Evolutionary conservation across 208 protist species (phyloP).

Genomic region (Wallacemonas sp.): DNA sequence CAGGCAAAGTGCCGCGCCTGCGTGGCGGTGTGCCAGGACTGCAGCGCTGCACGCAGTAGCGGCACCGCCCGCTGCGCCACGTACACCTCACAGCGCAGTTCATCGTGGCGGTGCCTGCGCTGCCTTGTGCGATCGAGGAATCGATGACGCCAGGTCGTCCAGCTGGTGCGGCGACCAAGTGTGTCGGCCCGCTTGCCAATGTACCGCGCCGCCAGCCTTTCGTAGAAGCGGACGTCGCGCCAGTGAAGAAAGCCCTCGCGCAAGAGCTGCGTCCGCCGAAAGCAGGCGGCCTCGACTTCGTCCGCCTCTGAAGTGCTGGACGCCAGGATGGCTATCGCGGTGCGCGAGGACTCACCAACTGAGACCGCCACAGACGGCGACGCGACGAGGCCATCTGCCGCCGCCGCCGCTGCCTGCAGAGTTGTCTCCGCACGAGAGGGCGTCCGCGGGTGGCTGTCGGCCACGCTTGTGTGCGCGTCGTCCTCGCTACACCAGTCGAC

Average conservation of each 20-base stretch:
- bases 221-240: conserved; percentile 38
- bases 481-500: too few relatives aligned
- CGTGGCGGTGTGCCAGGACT: conserved; percentile 19
- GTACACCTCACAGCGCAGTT: conserved; percentile 29
- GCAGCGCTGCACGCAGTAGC: not conserved
- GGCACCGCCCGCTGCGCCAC: conserved; percentile 6
- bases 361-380: too few relatives aligned
- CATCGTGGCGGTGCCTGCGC: conserved; percentile 20
- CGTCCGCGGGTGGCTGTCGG: too few relatives aligned
- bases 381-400: not conserved
- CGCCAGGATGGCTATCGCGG: not conserved
- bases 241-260: conserved; percentile 31
- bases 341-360: too few relatives aligned
- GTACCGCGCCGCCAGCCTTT: conserved; percentile 28
- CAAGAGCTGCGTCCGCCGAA: not conserved
- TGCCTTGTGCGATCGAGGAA: not conserved
- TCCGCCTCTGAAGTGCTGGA: not conserved
- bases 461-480: too few relatives aligned
- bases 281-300: conserved; percentile 5
- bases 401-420: too few relatives aligned
- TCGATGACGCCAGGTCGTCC: conserved; percentile 27
- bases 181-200: conserved; percentile 6
- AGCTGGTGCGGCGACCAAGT: conserved; percentile 21
- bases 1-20: conserved; percentile 19
- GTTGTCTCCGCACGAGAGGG: too few relatives aligned